phyloP scores from a whole-genome alignment of 352 stramenopile species.

The Pythium sukuiense region DNA sequence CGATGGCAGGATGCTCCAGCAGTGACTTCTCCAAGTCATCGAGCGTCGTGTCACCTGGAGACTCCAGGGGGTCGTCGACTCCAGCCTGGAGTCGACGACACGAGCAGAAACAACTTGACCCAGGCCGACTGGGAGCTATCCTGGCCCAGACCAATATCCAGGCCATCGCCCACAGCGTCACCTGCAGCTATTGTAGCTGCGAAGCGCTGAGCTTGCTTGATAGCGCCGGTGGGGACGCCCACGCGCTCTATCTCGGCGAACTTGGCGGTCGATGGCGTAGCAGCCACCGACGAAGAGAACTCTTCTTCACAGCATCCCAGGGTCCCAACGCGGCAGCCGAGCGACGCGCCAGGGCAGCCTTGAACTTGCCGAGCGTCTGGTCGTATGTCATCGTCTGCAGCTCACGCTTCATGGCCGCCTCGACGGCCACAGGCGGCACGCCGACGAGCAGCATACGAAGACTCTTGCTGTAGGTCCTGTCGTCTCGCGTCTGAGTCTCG shows the following conservation, averaged over 20 bases:
- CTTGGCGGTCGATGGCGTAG: neutral
- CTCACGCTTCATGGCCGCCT: constrained; percentile 1
- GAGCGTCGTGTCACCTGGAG: neutral
- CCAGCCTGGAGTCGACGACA: neutral
- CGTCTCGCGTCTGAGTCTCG: neutral
- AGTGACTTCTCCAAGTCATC: constrained; percentile 1
- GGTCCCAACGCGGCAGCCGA: neutral
- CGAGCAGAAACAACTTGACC: constrained; percentile 10
- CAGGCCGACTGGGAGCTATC: neutral
- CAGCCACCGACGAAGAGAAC: too few species aligned
- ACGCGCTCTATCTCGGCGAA: constrained; percentile 6
- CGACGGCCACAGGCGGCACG: constrained; percentile 18
- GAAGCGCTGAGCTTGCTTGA: constrained; percentile 4
- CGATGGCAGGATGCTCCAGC: constrained; percentile 5
- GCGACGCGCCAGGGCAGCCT: constrained; percentile 11
- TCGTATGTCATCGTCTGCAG: constrained; percentile 18
- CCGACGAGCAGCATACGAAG: constrained; percentile 24
- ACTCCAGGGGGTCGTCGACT: too few species aligned
- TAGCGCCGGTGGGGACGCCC: constrained; percentile 6
- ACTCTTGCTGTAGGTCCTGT: constrained; percentile 18
- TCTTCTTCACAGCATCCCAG: neutral
- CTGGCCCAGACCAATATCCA: neutral
- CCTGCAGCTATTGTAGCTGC: neutral
- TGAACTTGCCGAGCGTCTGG: constrained; percentile 20
- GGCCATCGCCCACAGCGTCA: neutral